phyloP scores from a whole-genome alignment of 495 filamentous ascomycete species.

The Penicilliopsis zonata region DNA sequence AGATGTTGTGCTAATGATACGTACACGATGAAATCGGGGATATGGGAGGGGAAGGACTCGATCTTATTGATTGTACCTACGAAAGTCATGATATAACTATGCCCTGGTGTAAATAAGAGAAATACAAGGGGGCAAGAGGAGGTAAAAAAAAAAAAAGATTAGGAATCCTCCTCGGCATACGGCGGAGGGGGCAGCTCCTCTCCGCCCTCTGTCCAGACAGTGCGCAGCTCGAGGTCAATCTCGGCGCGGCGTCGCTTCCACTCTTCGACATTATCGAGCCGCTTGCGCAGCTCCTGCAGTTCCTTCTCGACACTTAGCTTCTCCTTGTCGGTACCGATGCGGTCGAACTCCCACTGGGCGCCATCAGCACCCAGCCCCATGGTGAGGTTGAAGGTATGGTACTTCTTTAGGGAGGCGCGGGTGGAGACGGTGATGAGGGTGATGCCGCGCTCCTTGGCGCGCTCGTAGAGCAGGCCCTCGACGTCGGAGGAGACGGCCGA shows the following conservation, averaged over 20 bases:
- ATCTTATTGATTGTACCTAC: too few relatives aligned
- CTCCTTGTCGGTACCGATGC: slow-evolving; percentile 86
- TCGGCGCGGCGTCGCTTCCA: slow-evolving; percentile 70
- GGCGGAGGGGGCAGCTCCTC: slow-evolving; percentile 29
- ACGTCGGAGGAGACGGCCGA: slow-evolving; percentile 89
- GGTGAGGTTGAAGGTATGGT: slow-evolving; percentile 80
- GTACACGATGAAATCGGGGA: too few relatives aligned
- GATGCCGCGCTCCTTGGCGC: slow-evolving; percentile 82
- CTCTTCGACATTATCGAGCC: slow-evolving; percentile 65
- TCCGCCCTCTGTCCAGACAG: slow-evolving; percentile 41
- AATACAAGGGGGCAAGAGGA: too few relatives aligned
- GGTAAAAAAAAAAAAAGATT: too few relatives aligned
- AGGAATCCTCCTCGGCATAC: slow-evolving; percentile 16
- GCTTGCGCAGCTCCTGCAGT: slow-evolving; percentile 67
- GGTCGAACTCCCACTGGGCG: slow-evolving; percentile 72
- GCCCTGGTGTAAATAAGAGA: too few relatives aligned
- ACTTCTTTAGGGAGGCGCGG: slow-evolving; percentile 83
- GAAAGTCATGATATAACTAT: too few relatives aligned
- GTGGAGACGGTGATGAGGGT: slow-evolving; percentile 92
- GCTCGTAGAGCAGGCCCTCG: slow-evolving; percentile 86
- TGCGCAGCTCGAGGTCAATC: slow-evolving; percentile 57
- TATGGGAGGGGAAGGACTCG: too few relatives aligned
- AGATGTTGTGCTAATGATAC: too few relatives aligned
- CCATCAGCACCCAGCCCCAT: slow-evolving; percentile 59
- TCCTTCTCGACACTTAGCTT: slow-evolving; percentile 86